Evolutionary conservation across 768 basidiomycete genomes (phyloP), one percentile per base, ranked within the genome.

Genomic region (Auricularia sp.): DNA sequence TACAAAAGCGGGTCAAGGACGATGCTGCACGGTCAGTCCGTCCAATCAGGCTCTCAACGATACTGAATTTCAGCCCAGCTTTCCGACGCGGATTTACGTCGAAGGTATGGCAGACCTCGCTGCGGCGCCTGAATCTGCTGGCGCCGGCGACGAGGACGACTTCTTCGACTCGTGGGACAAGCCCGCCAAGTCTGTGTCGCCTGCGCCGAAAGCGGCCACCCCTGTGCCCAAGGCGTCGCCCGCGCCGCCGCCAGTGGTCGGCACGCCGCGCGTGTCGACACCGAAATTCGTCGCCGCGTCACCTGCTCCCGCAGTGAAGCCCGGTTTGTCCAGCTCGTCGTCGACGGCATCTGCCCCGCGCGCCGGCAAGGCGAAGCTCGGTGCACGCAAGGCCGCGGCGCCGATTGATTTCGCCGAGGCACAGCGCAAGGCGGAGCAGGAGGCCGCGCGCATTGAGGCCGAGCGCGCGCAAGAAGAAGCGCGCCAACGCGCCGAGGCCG

Each of bases 81-180:
- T 83, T 72, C 91, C 93, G 0, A 77, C 82, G 33, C 85, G 88
- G 16, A 86, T 93, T 62, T 76, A 83, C 61, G 81, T 95, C n/a
- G 95, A 97, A 33, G 94, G 93, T n/a, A 77, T 86, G 63, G 87
- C 86, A 29, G 72, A 77, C 6, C 69, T 77, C 53, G 66, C 77
- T 3, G 72, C 81, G 0, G 63, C 73, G 1, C 61, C 72, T 1
- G n/a, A 75, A 70, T 36, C 66, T 14, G 64, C 67, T 3, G 78
- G 76, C 63, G 72, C 73, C 66, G 79, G 81, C 54, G 76, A 77
- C 0, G 93, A 93, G 62, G 95, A 97, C 8, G 95, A 98, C 73
- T 99, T 99, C 76, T 99, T 98, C 77, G 87, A 91, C 59, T 90
- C 91, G 34, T 98, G 96, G 95, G 93, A 95, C 67, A 96, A 96